Evolutionary conservation across 2,329 filamentous ascomycete species (phyloP).

Genomic region (Lasiodiplodia gonubiensis): DNA sequence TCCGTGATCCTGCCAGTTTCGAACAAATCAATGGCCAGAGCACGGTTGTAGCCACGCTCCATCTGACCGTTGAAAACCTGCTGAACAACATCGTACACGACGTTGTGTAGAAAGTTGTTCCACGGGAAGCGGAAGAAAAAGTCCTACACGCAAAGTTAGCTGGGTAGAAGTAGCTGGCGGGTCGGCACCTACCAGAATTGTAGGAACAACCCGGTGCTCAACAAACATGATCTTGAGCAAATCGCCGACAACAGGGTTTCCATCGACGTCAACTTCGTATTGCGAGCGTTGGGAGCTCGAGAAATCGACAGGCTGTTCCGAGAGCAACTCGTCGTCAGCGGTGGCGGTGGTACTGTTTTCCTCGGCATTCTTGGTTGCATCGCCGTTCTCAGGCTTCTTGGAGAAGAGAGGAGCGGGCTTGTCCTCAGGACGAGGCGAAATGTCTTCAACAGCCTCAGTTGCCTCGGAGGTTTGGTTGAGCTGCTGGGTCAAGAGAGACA

Average conservation of each 20-base stretch:
- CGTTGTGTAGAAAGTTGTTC: slow-evolving; percentile 99
- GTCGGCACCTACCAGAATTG: slow-evolving; percentile 77
- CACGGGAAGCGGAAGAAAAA: slow-evolving; percentile 99
- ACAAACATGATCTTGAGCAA: slow-evolving; percentile 96
- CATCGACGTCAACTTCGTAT: slow-evolving; percentile 65
- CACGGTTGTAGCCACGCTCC: slow-evolving; percentile 92
- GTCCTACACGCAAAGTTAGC: slow-evolving; percentile 60
- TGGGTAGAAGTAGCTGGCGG: not conserved
- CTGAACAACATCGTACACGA: slow-evolving; percentile 98
- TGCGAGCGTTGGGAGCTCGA: slow-evolving; percentile 38
- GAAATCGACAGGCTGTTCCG: slow-evolving; percentile 38
- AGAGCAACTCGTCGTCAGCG: slow-evolving; percentile 45
- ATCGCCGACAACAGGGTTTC: slow-evolving; percentile 86
- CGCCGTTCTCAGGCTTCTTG: slow-evolving; percentile 38
- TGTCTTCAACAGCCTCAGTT: slow-evolving; percentile 37
- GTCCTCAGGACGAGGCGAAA: slow-evolving; percentile 68
- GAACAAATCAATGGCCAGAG: slow-evolving; percentile 89
- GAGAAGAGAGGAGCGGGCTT: slow-evolving; percentile 71
- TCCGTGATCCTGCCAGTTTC: slow-evolving; percentile 88
- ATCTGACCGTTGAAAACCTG: slow-evolving; percentile 99
- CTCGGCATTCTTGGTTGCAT: slow-evolving; percentile 38
- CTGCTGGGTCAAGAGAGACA: slow-evolving; percentile 51
- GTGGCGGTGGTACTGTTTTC: slow-evolving; percentile 41
- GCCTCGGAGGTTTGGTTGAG: slow-evolving; percentile 43
- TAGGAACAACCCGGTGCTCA: slow-evolving; percentile 90